phyloP scores from a whole-genome alignment of 148 eudicot genomes.

The Limonium bicolor region DNA sequence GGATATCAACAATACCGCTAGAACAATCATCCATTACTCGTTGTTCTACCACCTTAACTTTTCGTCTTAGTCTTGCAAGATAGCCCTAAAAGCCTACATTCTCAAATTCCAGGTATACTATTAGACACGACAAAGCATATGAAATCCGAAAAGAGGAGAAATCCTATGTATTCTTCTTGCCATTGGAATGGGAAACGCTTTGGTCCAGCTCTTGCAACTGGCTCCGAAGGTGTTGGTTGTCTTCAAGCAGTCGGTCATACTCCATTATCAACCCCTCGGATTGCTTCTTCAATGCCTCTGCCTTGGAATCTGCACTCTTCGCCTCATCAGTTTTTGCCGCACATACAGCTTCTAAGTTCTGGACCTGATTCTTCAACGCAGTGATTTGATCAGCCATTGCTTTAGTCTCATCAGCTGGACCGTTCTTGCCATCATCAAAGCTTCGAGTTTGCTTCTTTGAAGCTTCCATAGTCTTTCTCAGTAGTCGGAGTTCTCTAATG shows the following conservation, averaged over 20 bases:
- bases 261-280: constrained; percentile 29
- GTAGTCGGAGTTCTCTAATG: constrained; percentile 27
- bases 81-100: too few species aligned
- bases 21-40: too few species aligned
- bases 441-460: constrained; percentile 31
- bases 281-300: constrained; percentile 29
- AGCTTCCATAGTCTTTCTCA: constrained; percentile 27
- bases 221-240: constrained; percentile 30
- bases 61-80: too few species aligned
- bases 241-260: constrained; percentile 34
- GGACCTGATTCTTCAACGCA: constrained; percentile 16
- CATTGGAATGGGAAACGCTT: constrained; percentile 8
- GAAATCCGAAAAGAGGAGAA: too few species aligned
- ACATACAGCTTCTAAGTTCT: constrained; percentile 23
- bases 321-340: constrained; percentile 23
- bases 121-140: too few species aligned
- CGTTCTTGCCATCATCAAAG: constrained; percentile 18
- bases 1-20: too few species aligned
- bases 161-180: constrained; percentile 21
- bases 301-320: constrained; percentile 19
- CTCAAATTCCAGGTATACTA: too few species aligned
- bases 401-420: constrained; percentile 12
- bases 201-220: constrained; percentile 22
- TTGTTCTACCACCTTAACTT: too few species aligned
- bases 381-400: constrained; percentile 19